Evolutionary conservation across 495 filamentous ascomycete species (phyloP), one percentile per base, ranked within the genome.

Genomic region (Hypoxylon trugodes): DNA sequence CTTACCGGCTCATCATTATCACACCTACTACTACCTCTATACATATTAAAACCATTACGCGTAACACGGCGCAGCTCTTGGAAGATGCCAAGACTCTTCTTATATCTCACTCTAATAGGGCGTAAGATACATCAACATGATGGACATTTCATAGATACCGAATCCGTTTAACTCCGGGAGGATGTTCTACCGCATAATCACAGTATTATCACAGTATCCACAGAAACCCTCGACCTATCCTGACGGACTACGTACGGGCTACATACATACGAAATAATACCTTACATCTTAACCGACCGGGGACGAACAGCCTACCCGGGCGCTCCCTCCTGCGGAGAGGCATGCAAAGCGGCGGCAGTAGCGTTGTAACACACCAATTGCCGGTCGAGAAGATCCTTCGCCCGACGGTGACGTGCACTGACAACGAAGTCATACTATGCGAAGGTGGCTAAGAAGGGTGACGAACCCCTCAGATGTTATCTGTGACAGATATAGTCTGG

Each of bases 321-420:
- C 33, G 47, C 52, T n/a, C n/a, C 64, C 42, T 45, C 47, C 53
- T 67, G 64, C 64, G n/a, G n/a, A n/a, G n/a, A n/a, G n/a, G n/a
- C n/a, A n/a, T n/a, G n/a, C n/a, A n/a, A 61, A 55, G 58, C 61
- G 64, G 43, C 48, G 54, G 61, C 41, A 53, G 54, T 48, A 59
- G 26, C 33, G 58, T 13, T 58, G 58, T 32, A 47, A 61, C 52
- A 58, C 64, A 53, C 64, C 47, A 58, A 61, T 41, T 59, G 58
- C 52, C 58, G 57, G 8, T 46, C 38, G 47, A 6, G 24, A 58
- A 53, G n/a, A 41, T 40, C 24, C 36, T 42, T 61, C 45, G 30
- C 36, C 43, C n/a, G 21, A 13, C 24, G 15, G 25, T 61, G 58
- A 61, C 52, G 40, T 46, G 26, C 38, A 5, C 37, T 18, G 13